Conservation (phyloP, 306 rosid genomes). For the Quercus cerris region DNA sequence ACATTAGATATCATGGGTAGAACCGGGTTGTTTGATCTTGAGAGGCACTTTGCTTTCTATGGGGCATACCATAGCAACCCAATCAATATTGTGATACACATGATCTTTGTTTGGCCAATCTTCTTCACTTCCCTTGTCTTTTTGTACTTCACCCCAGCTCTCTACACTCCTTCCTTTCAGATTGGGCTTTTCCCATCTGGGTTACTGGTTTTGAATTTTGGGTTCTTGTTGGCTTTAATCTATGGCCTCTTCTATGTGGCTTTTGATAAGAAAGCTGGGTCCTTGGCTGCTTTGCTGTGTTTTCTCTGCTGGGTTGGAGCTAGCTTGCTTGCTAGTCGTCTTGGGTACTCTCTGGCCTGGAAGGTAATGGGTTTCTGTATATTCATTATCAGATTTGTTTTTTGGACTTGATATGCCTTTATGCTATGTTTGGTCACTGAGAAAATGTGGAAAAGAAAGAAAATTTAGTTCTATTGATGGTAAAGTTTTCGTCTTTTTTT, state of each 20-base stretch:
- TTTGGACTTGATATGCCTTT: neutral
- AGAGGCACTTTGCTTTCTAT: slow-evolving; percentile 82
- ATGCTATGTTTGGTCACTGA: neutral
- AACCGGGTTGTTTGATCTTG: slow-evolving; percentile 59
- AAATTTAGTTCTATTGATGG: neutral
- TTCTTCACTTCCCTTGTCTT: slow-evolving; percentile 52
- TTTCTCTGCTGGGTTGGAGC: slow-evolving; percentile 61
- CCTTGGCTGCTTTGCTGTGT: slow-evolving; percentile 62
- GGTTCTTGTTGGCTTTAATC: slow-evolving; percentile 50
- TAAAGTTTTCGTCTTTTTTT: neutral
- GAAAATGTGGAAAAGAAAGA: neutral
- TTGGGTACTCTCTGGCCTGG: slow-evolving; percentile 62
- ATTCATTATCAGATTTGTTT: neutral
- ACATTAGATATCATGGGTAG: slow-evolving; percentile 28
- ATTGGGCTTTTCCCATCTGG: slow-evolving; percentile 26
- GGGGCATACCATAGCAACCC: slow-evolving; percentile 89
- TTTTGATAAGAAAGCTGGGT: slow-evolving; percentile 71
- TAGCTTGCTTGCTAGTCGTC: slow-evolving; percentile 42
- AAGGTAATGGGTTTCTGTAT: slow-evolving; percentile 39
- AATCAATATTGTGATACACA: slow-evolving; percentile 55
- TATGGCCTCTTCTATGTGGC: slow-evolving; percentile 50
- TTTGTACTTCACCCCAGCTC: slow-evolving; percentile 62
- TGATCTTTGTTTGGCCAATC: slow-evolving; percentile 75
- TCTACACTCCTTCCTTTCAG: slow-evolving; percentile 21
- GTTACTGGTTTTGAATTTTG: slow-evolving; percentile 45